Evolutionary conservation across 2,329 filamentous ascomycete species (phyloP).

Genomic region (Alternaria sp.): DNA sequence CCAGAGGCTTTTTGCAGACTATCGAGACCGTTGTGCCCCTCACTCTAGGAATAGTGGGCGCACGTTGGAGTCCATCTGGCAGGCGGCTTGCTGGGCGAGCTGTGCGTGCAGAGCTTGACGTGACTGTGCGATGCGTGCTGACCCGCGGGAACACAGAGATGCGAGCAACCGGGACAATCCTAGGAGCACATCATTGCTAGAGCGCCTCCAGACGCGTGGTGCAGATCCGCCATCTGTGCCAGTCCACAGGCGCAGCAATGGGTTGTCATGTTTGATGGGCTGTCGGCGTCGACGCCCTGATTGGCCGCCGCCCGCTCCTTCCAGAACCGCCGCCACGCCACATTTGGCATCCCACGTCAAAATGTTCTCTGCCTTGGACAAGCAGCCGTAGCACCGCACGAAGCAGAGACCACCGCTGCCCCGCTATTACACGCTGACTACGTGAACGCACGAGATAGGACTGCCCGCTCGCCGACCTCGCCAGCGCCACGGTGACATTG

Average conservation of each 20-base stretch:
- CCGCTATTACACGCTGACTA: conserved; percentile 19
- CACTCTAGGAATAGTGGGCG: conserved; percentile 19
- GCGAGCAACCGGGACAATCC: conserved; percentile 37
- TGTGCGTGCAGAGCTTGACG: conserved; percentile 19
- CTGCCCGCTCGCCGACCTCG: conserved; percentile 19
- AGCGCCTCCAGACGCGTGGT: conserved; percentile 27
- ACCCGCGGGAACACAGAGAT: conserved; percentile 24
- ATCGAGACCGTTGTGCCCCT: conserved; percentile 23
- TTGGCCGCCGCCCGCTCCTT: conserved; percentile 26
- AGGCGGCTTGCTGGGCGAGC: conserved; percentile 19
- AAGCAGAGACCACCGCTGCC: conserved; percentile 26
- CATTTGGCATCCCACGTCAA: conserved; percentile 25
- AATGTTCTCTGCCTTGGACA: conserved; percentile 24
- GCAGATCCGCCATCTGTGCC: conserved; percentile 21
- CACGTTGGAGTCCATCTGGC: conserved; percentile 26
- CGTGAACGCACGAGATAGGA: conserved; percentile 2
- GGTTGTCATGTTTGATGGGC: conserved; percentile 15
- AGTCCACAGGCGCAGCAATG: conserved; percentile 7
- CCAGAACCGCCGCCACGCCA: conserved; percentile 27
- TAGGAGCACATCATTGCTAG: conserved; percentile 31
- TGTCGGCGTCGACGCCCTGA: conserved; percentile 14
- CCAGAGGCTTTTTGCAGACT: conserved; percentile 4
- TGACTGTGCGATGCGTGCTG: conserved; percentile 25
- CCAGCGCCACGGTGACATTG: conserved; percentile 28
- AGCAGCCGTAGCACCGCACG: conserved; percentile 29